A percentile compares a stretch with the other conserved stretches of the same genome.
Evolutionary conservation across 1,139 yeast species (phyloP).

Genomic region (Sugiyamaella neomexicana): DNA sequence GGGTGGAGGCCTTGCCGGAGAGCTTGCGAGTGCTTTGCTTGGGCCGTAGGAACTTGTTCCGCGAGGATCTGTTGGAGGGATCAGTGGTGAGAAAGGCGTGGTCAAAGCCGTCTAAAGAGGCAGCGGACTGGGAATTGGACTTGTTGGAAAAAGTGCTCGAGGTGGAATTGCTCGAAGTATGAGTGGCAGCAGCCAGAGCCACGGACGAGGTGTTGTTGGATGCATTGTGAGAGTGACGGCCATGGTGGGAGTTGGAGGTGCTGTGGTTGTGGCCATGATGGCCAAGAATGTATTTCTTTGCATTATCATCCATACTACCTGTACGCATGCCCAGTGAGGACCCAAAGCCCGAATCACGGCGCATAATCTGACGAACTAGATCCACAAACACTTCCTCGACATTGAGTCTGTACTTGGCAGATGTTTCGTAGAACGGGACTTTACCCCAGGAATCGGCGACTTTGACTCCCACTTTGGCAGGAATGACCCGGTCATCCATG

Average conservation of each 20-base stretch:
- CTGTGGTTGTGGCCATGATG: slow-evolving; percentile 8
- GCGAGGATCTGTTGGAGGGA: neutral
- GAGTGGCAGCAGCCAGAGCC: slow-evolving; percentile 7
- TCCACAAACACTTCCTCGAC: slow-evolving; percentile 88
- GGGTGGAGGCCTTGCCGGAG: slow-evolving; percentile 16
- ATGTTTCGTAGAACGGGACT: slow-evolving; percentile 76
- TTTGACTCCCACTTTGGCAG: slow-evolving; percentile 46
- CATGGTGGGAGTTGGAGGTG: slow-evolving; percentile 11
- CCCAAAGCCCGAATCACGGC: slow-evolving; percentile 38
- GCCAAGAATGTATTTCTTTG: slow-evolving; percentile 17
- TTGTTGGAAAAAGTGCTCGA: slow-evolving; percentile 4
- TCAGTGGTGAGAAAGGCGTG: slow-evolving; percentile 14
- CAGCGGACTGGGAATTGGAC: slow-evolving; percentile 4
- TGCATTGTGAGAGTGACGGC: slow-evolving; percentile 10
- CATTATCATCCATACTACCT: slow-evolving; percentile 12
- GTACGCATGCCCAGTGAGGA: slow-evolving; percentile 20
- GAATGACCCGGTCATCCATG: slow-evolving; percentile 61
- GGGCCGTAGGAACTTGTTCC: slow-evolving; percentile 13
- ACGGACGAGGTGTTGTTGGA: slow-evolving; percentile 5
- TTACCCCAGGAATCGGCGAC: slow-evolving; percentile 88
- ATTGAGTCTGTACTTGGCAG: slow-evolving; percentile 82
- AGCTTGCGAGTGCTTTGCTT: slow-evolving; percentile 20
- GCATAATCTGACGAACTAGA: slow-evolving; percentile 68
- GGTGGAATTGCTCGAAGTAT: slow-evolving; percentile 14
- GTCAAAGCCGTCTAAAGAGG: slow-evolving; percentile 14